phyloP scores from a whole-genome alignment of 495 filamentous ascomycete genomes.

The Aspergillus incahuasiensis region DNA sequence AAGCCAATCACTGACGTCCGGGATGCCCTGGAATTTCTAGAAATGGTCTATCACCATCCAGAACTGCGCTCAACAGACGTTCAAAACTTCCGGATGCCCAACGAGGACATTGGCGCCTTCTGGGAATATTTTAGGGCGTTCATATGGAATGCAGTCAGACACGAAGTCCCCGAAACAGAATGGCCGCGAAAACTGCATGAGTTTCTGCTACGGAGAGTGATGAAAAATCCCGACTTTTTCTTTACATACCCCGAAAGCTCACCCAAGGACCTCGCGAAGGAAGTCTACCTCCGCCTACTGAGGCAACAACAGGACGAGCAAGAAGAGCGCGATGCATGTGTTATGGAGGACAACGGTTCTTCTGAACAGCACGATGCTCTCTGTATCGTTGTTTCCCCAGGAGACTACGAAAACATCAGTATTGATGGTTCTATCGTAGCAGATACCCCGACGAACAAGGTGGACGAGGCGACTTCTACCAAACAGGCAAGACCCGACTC shows the following conservation, averaged over 20 bases:
- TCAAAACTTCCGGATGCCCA: background rate
- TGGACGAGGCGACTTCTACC: no score
- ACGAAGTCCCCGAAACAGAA: background rate
- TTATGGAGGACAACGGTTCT: no score
- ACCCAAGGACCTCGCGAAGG: background rate
- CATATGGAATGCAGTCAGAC: background rate
- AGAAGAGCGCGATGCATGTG: no score
- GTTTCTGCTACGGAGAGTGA: background rate
- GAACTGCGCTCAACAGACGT: background rate
- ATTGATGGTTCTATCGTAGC: no score
- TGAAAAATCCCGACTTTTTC: background rate
- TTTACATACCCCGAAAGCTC: background rate
- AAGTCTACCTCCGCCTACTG: background rate
- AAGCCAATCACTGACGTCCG: background rate
- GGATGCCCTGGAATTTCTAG: background rate
- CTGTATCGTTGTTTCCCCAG: no score
- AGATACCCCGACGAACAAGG: no score
- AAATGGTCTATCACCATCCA: background rate
- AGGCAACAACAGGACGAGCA: background rate
- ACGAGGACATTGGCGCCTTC: background rate
- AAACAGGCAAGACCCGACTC: no score
- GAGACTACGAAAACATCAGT: no score
- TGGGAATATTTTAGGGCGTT: background rate
- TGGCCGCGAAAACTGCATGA: background rate
- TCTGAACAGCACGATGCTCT: no score